These are phyloP conservation scores for Sarocladium oryzae DNA, from an alignment of 2,329 filamentous ascomycete species.

Conservation along the genomic window DNA sequence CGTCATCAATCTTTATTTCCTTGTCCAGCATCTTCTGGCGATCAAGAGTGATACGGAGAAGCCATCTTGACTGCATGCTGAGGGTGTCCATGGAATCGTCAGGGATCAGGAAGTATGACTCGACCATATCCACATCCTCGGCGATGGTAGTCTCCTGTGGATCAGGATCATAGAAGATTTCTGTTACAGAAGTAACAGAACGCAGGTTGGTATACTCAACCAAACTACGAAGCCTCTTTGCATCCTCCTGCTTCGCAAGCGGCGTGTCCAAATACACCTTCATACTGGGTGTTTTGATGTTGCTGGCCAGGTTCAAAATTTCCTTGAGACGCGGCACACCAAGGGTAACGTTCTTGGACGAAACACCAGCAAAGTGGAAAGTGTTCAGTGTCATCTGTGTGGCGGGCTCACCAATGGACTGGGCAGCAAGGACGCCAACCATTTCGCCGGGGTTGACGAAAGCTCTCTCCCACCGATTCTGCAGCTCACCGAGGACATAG, in stretches of 20 bases:
- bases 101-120: slow-evolving; percentile 92
- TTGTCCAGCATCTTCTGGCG: slow-evolving; percentile 94
- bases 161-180: slow-evolving; percentile 96
- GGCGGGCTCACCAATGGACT: slow-evolving; percentile 97
- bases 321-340: slow-evolving; percentile 99
- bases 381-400: slow-evolving; percentile 99
- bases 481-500: slow-evolving; percentile 84
- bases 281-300: slow-evolving; percentile 99
- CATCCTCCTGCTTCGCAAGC: slow-evolving; percentile 65
- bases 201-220: slow-evolving; percentile 94
- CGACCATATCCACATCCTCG: slow-evolving; percentile 87
- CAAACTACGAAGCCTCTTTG: slow-evolving; percentile 77
- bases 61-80: slow-evolving; percentile 85
- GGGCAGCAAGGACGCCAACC: slow-evolving; percentile 95
- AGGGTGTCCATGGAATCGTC: slow-evolving; percentile 60
- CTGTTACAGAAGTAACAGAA: slow-evolving; percentile 83
- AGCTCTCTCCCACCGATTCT: slow-evolving; percentile 79
- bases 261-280: slow-evolving; percentile 71
- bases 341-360: slow-evolving; percentile 98
- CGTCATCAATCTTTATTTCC: slow-evolving; percentile 83
- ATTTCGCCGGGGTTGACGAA: slow-evolving; percentile 93
- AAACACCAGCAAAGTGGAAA: slow-evolving; percentile 99
- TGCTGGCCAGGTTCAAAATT: slow-evolving; percentile 94
- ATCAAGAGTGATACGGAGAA: slow-evolving; percentile 87
- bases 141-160: slow-evolving; percentile 79